Evolutionary conservation across 129 eudicot species (phyloP).

Genomic region (Lactuca sativa): DNA sequence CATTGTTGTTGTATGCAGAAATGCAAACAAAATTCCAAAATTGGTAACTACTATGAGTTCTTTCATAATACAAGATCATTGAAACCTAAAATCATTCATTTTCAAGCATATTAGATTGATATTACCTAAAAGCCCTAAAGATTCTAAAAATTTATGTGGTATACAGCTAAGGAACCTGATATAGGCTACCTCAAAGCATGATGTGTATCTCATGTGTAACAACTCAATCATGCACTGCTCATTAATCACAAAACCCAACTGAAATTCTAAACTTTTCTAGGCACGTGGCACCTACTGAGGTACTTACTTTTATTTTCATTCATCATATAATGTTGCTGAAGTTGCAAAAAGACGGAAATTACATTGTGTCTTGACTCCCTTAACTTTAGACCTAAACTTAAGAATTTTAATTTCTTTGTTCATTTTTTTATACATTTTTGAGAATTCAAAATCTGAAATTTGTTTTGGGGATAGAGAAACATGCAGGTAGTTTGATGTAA

Average conservation of each 20-base stretch:
- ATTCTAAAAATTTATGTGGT: neutral
- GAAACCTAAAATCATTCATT: constrained; percentile 83
- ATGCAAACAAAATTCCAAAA: constrained; percentile 59
- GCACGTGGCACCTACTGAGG: constrained; percentile 69
- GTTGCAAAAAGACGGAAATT: too few relatives aligned
- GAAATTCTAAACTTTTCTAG: constrained; percentile 70
- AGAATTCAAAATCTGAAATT: neutral
- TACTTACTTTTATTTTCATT: too few relatives aligned
- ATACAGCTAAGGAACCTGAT: constrained; percentile 78
- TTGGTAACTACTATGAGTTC: constrained; percentile 65
- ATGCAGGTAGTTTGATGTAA: constrained; percentile 76
- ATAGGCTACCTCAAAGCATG: constrained; percentile 89
- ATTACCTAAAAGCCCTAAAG: neutral
- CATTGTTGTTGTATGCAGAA: constrained; percentile 35
- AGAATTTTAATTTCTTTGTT: neutral
- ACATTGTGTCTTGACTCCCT: neutral
- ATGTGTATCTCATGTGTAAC: constrained; percentile 70
- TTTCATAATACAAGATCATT: constrained; percentile 70
- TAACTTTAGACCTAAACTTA: neutral
- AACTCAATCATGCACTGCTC: constrained; percentile 67
- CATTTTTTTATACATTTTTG: neutral
- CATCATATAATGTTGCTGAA: too few relatives aligned
- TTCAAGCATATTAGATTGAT: constrained; percentile 52
- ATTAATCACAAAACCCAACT: constrained; percentile 41
- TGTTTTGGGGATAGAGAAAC: constrained; percentile 41